Percentiles rank a stretch among this genome's conserved stretches.
Evolutionary conservation across 2,329 filamentous ascomycete genomes (phyloP).

Genomic region (Clonostachys solani): DNA sequence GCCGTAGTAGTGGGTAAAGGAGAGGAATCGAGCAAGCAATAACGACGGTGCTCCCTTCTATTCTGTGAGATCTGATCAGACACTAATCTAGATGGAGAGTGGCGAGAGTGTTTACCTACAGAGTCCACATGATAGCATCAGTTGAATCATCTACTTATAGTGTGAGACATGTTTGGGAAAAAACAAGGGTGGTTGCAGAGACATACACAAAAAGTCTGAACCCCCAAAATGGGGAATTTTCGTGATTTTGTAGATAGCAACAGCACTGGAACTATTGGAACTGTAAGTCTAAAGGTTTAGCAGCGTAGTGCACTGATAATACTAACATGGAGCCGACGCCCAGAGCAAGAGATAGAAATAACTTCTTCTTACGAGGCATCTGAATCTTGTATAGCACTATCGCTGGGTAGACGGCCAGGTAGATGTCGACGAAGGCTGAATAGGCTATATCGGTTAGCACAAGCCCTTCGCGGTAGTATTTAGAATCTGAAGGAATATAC

Average conservation of each 20-base stretch:
- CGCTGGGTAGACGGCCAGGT: conserved; percentile 34
- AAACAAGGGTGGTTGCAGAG: conserved; percentile 6
- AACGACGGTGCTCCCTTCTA: conserved; percentile 2
- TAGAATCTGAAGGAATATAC: no score
- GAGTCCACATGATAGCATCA: conserved; percentile 31
- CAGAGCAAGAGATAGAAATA: conserved; percentile 27
- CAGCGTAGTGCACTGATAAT: no score
- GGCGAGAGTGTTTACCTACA: no score
- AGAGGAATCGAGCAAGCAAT: conserved; percentile 3
- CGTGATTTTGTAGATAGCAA: conserved; percentile 23
- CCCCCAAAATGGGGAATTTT: no score
- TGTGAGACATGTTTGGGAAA: no score
- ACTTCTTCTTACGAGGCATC: conserved; percentile 31
- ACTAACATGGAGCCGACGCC: conserved; percentile 31
- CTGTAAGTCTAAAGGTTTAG: no score
- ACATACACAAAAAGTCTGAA: conserved; percentile 16
- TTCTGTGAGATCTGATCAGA: not conserved
- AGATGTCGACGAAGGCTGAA: conserved; percentile 31
- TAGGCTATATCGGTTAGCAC: conserved; percentile 15
- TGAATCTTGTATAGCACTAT: conserved; percentile 27
- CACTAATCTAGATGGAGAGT: not conserved
- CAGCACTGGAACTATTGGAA: conserved; percentile 6
- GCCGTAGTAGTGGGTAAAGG: no score
- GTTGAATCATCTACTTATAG: conserved; percentile 2
- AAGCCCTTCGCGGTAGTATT: no score